These are phyloP conservation scores for Aspergillus coremiiformis DNA, from an alignment of 495 filamentous ascomycete species.

Conservation along the genomic window DNA sequence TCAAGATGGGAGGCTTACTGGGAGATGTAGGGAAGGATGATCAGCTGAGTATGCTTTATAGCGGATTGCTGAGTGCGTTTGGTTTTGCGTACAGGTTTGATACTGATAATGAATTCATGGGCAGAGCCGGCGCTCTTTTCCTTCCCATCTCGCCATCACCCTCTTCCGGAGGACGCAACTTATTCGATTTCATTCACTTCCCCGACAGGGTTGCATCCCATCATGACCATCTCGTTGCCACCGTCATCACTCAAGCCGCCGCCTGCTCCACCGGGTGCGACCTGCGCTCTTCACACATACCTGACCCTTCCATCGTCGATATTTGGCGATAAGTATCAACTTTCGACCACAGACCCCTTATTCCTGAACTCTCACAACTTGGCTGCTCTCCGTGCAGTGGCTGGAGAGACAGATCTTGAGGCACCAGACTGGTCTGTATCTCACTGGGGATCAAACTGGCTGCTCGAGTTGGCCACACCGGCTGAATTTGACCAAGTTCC, in stretches of 20 bases:
- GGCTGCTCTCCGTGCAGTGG: conserved; percentile 54
- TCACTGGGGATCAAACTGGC: conserved; percentile 72
- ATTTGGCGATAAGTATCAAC: conserved; percentile 83
- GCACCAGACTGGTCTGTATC: conserved; percentile 74
- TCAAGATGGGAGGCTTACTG: conserved; percentile 72
- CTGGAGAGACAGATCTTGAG: conserved; percentile 85
- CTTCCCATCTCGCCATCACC: conserved; percentile 83
- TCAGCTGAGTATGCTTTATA: conserved; percentile 50
- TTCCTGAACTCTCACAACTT: conserved; percentile 73
- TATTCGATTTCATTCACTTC: conserved; percentile 48
- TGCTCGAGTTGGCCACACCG: conserved; percentile 64
- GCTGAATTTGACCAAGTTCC: conserved; percentile 6
- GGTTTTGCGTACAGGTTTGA: neutral
- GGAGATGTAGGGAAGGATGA: conserved; percentile 70
- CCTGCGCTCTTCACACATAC: conserved; percentile 73
- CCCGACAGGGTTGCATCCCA: conserved; percentile 86
- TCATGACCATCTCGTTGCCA: conserved; percentile 52
- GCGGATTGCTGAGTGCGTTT: conserved; percentile 1
- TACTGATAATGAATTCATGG: conserved; percentile 1
- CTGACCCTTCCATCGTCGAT: conserved; percentile 77
- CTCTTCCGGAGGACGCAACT: conserved; percentile 33
- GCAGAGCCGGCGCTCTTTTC: conserved; percentile 72
- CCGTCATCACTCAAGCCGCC: conserved; percentile 24
- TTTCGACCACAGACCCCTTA: conserved; percentile 55
- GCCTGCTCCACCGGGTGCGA: conserved; percentile 27